These are phyloP conservation scores for Fusarium armeniacum DNA, from an alignment of 2,329 filamentous ascomycete genomes.

Conservation along the genomic window DNA sequence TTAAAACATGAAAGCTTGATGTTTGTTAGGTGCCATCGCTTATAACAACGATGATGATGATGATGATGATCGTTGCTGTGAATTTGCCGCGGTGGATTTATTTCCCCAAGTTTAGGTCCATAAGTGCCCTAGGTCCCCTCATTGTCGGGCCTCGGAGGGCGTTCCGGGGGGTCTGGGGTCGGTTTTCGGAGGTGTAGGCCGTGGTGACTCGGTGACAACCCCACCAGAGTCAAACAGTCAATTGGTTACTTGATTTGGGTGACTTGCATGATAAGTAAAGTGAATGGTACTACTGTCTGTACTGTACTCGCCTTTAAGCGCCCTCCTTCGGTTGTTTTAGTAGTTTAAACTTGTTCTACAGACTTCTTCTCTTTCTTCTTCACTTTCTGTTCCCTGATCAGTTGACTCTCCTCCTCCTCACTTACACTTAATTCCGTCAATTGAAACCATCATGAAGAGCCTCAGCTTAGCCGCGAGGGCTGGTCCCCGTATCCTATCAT, in stretches of 20 bases:
- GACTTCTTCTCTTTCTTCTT: constrained; percentile 14
- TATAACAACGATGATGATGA: not conserved
- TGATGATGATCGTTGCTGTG: not conserved
- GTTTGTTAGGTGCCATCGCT: not conserved
- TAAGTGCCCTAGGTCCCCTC: not conserved
- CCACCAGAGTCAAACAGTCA: constrained; percentile 34
- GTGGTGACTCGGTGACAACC: constrained; percentile 39
- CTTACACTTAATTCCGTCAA: constrained; percentile 34
- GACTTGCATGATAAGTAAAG: constrained; percentile 29
- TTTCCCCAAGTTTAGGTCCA: constrained; percentile 7
- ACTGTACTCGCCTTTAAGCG: constrained; percentile 26
- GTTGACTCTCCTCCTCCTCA: constrained; percentile 35
- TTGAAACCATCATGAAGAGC: constrained; percentile 52
- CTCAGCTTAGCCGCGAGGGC: constrained; percentile 52
- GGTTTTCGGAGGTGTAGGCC: constrained; percentile 41
- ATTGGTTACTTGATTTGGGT: constrained; percentile 29
- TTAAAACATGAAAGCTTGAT: constrained; percentile 7
- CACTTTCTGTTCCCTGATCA: constrained; percentile 24
- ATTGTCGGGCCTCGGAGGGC: constrained; percentile 39
- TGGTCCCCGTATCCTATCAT: constrained; percentile 49
- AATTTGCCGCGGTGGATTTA: constrained; percentile 25
- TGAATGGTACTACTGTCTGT: constrained; percentile 7
- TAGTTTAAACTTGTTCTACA: constrained; percentile 21
- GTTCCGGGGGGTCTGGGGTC: constrained; percentile 43
- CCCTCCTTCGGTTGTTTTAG: constrained; percentile 28